A percentile compares a stretch with the other conserved stretches of the same genome.
These are phyloP conservation scores for Rhodotorula toruloides DNA, from an alignment of 768 basidiomycete species.

Conservation along the genomic window DNA sequence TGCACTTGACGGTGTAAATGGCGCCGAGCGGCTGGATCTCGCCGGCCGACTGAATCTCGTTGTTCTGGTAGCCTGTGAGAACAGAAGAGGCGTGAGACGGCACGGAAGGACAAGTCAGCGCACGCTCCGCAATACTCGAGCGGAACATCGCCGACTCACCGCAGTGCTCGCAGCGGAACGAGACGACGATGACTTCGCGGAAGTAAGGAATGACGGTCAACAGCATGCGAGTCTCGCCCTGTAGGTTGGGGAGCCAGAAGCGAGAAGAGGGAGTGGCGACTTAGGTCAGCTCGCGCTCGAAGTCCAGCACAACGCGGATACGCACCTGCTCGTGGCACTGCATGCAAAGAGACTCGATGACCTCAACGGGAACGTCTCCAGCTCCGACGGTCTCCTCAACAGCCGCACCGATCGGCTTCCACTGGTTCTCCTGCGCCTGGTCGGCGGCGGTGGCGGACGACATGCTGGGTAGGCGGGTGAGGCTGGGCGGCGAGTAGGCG, in stretches of 20 bases:
- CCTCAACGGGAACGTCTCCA: constrained; percentile 33
- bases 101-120: neutral
- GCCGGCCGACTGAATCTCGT: constrained; percentile 89
- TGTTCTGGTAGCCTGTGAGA: constrained; percentile 56
- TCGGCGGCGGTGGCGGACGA: neutral
- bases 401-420: constrained; percentile 34
- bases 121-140: too few species aligned
- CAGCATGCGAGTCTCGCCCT: constrained; percentile 84
- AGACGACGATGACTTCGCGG: constrained; percentile 89
- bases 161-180: constrained; percentile 92
- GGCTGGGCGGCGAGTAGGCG: neutral
- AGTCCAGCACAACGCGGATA: constrained; percentile 1
- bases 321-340: constrained; percentile 80
- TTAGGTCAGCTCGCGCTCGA: neutral
- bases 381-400: constrained; percentile 36
- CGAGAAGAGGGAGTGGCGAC: constrained; percentile 5
- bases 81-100: neutral
- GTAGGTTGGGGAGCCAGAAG: constrained; percentile 30
- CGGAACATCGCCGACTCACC: constrained; percentile 50
- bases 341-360: constrained; percentile 88
- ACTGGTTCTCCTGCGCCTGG: constrained; percentile 2
- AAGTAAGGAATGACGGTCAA: constrained; percentile 94
- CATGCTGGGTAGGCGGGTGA: neutral
- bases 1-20: constrained; percentile 71
- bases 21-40: constrained; percentile 78